A percentile compares a stretch with the other conserved stretches of the same genome.
These are phyloP conservation scores for Venturia nashicola DNA, from an alignment of 2,329 filamentous ascomycete genomes.

Conservation along the genomic window DNA sequence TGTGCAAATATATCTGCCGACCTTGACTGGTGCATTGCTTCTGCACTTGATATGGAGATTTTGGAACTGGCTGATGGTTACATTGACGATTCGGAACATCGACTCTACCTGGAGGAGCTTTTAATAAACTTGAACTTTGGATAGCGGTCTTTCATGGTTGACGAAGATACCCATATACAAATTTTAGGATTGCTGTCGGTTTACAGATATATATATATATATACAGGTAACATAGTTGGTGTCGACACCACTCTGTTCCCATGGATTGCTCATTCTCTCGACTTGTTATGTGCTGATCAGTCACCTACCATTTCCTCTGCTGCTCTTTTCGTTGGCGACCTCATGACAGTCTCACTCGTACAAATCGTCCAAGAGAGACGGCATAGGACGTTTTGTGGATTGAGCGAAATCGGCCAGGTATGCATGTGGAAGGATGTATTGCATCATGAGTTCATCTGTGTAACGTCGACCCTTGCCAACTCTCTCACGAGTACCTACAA, in stretches of 20 bases:
- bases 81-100: neutral
- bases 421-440: neutral
- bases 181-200: neutral
- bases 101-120: neutral
- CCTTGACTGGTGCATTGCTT: conserved; percentile 19
- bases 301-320: no score
- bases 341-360: no score
- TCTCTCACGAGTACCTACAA: neutral
- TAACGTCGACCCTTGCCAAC: neutral
- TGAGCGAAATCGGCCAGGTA: neutral
- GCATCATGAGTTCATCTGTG: neutral
- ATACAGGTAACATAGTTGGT: neutral
- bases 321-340: no score
- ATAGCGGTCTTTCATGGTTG: conserved; percentile 1
- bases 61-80: conserved; percentile 13
- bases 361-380: no score
- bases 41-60: conserved; percentile 20
- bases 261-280: neutral
- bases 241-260: neutral
- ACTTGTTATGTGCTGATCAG: no score
- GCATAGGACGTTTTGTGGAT: neutral
- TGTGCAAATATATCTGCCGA: conserved; percentile 31
- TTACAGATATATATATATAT: neutral
- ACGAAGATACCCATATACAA: conserved; percentile 1
- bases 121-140: neutral